Evolutionary conservation across 73 alveolate species (phyloP).

Genomic region (Paramecium sexaurelia): DNA sequence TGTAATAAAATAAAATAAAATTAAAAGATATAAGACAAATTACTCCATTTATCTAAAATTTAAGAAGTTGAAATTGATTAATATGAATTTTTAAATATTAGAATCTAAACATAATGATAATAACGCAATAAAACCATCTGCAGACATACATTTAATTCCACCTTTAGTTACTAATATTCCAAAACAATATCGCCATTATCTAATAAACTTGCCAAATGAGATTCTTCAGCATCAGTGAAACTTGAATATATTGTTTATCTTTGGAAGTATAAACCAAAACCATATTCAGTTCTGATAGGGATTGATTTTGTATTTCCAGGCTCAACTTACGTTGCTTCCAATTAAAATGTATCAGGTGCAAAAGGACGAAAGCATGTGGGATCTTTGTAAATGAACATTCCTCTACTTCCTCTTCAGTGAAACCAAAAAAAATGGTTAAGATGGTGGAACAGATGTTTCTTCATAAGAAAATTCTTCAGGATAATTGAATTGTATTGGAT

Average conservation of each 20-base stretch:
- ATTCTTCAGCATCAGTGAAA: background rate
- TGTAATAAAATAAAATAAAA: too few species aligned
- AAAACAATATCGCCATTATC: background rate
- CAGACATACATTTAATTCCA: slow-evolving; percentile 8
- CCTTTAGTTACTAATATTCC: background rate
- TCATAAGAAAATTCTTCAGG: slow-evolving; percentile 7
- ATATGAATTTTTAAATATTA: too few species aligned
- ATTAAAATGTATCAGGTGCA: background rate
- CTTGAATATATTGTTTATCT: background rate
- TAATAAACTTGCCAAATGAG: background rate
- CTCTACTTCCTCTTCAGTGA: background rate
- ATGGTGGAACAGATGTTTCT: background rate
- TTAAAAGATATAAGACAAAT: too few species aligned
- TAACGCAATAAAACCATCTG: too few species aligned
- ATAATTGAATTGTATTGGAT: too few species aligned
- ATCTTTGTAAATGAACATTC: background rate
- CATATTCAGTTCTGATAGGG: background rate
- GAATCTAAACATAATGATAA: too few species aligned
- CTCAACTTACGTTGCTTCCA: background rate
- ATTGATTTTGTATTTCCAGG: background rate
- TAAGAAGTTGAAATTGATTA: too few species aligned
- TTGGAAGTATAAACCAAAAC: slow-evolving; percentile 45
- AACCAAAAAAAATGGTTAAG: background rate
- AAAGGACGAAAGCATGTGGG: background rate
- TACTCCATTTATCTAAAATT: too few species aligned